Evolutionary conservation across 1,284 basidiomycete species (phyloP), one percentile per base, ranked within the genome.

Genomic region (Vanrija pseudolonga): DNA sequence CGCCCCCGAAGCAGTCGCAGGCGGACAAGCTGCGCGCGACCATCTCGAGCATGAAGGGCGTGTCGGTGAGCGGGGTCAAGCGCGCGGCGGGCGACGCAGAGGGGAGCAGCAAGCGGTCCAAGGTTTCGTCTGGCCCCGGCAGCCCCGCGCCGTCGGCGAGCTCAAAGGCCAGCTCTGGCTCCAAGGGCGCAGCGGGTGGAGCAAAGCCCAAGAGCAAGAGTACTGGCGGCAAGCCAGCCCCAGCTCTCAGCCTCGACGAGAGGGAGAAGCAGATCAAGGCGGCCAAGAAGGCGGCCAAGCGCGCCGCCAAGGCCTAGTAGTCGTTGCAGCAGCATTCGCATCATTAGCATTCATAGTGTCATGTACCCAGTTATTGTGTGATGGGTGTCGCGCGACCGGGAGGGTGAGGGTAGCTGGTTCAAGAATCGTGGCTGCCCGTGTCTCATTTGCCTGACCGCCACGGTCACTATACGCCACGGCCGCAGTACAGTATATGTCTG

Each of bases 261-360:
- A 42, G 62, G 39, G 64, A 62, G 45, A 44, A 52, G 26, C 55
- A 48, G 51, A 26, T 56, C 42, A 62, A 62, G 53, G 62, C 62
- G 6, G 50, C 50, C 8, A 64, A 61, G 60, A 60, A 60, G 60
- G 50, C 52, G 20, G 55, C 59, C 49, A 66, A 66, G 64, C 61
- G 60, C 53, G 55, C 51, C 18, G 42, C 41, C 1, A 55, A 55
- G 41, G 26, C 26, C 2, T 44, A 51, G 54, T 42, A 9, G 4
- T 12, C 9, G 28, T 9, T 5, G 24, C 24, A 26, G 24, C 24
- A 26, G 5, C 28, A 32, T 32, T 32, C 32, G 11, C 32, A 32
- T 32, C n/a, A 26, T 32, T 12, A 32, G 32, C 32, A 32, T 32
- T 32, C 26, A 26, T 26, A 26, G 26, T 26, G 24, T 32, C 32